phyloP scores from a whole-genome alignment of 116 monocot genomes.

The Cymodocea nodosa region DNA sequence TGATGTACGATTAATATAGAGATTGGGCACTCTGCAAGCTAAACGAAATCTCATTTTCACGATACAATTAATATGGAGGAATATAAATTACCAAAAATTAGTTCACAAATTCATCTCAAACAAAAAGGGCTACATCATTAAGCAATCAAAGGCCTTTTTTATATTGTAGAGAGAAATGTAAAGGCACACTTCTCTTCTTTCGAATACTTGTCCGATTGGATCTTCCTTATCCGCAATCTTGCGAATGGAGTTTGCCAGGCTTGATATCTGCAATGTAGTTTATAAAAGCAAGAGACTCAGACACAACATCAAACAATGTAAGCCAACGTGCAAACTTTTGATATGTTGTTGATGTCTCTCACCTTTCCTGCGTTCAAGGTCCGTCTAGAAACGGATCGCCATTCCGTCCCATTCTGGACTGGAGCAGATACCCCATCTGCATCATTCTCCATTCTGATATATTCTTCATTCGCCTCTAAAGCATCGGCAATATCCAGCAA shows the following conservation, averaged over 20 bases:
- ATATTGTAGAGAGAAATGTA: neutral
- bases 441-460: constrained; percentile 67
- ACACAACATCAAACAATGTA: neutral
- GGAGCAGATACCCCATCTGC: constrained; percentile 73
- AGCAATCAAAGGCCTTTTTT: too few species aligned
- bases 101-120: too few species aligned
- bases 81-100: neutral
- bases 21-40: constrained; percentile 80
- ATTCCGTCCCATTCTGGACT: constrained; percentile 49
- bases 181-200: constrained; percentile 62
- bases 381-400: constrained; percentile 62
- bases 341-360: constrained; percentile 5
- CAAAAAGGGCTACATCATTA: too few species aligned
- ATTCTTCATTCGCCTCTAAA: constrained; percentile 62
- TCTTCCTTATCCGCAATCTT: constrained; percentile 85
- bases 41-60: neutral
- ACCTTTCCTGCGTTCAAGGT: constrained; percentile 84
- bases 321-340: too few species aligned
- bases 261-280: constrained; percentile 44
- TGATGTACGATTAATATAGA: neutral
- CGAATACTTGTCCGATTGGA: constrained; percentile 58
- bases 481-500: constrained; percentile 85
- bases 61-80: neutral
- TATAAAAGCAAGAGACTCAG: neutral
- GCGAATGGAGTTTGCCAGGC: constrained; percentile 73